These are phyloP conservation scores for Linnemannia hyalina DNA, from an alignment of 192 early-diverging fungal species.

Conservation along the genomic window DNA sequence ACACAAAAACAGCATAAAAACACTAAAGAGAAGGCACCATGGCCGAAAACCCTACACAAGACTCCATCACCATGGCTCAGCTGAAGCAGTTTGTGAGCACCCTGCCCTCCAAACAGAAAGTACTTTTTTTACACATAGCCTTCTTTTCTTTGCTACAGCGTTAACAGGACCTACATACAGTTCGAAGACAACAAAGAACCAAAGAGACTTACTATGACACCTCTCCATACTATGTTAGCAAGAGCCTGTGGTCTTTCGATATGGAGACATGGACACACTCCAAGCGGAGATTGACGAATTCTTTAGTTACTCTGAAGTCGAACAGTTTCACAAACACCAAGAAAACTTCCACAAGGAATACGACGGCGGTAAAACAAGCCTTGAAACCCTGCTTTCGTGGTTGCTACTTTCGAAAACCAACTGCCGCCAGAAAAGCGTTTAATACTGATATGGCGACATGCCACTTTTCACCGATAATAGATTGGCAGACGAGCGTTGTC, in stretches of 20 bases:
- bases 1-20: background rate
- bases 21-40: constrained; percentile 10
- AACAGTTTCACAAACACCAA: constrained; percentile 58
- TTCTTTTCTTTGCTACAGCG: background rate
- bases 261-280: constrained; percentile 64
- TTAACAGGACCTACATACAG: background rate
- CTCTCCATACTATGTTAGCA: constrained; percentile 9
- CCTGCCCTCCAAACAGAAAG: constrained; percentile 65
- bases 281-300: constrained; percentile 71
- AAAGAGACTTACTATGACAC: background rate
- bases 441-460: background rate
- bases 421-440: background rate
- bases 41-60: constrained; percentile 57
- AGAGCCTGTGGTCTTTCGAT: constrained; percentile 63
- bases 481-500: constrained; percentile 57
- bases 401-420: background rate
- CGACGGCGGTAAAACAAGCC: constrained; percentile 38
- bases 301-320: constrained; percentile 65
- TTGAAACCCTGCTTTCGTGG: background rate
- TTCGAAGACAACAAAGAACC: background rate
- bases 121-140: background rate
- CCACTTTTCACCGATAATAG: constrained; percentile 30
- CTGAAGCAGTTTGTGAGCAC: constrained; percentile 66
- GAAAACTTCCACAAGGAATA: constrained; percentile 58
- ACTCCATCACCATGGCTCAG: constrained; percentile 67